Percentiles rank a stretch among this genome's conserved stretches.
Evolutionary conservation across 768 basidiomycete species (phyloP).

Genomic region (Calvatia gigantea): DNA sequence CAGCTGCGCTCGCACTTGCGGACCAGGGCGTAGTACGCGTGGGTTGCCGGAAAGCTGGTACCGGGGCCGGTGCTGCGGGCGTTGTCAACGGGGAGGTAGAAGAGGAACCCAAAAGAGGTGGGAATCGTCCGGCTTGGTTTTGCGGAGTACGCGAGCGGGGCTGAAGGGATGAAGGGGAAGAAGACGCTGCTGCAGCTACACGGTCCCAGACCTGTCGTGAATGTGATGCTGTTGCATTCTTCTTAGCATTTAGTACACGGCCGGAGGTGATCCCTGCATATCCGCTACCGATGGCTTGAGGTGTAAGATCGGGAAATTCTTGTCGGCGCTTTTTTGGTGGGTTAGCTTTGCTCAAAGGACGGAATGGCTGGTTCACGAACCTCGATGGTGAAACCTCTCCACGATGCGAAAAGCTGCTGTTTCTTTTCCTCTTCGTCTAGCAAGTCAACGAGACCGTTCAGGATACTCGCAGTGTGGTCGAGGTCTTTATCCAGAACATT

Average conservation of each 20-base stretch:
- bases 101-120: slow-evolving; percentile 24
- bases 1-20: slow-evolving; percentile 29
- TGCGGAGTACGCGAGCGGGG: slow-evolving; percentile 12
- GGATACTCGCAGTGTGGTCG: slow-evolving; percentile 71
- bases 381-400: slow-evolving; percentile 85
- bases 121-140: slow-evolving; percentile 31
- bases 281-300: slow-evolving; percentile 53
- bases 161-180: slow-evolving; percentile 25
- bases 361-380: slow-evolving; percentile 31
- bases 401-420: slow-evolving; percentile 64
- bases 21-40: slow-evolving; percentile 65
- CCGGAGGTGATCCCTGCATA: slow-evolving; percentile 82
- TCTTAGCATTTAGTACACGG: slow-evolving; percentile 80
- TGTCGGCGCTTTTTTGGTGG: slow-evolving; percentile 60
- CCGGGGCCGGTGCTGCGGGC: slow-evolving; percentile 17
- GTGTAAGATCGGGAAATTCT: slow-evolving; percentile 78
- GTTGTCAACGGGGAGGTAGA: slow-evolving; percentile 13
- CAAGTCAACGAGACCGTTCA: slow-evolving; percentile 72
- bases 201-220: slow-evolving; percentile 78
- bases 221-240: slow-evolving; percentile 58
- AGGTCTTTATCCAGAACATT: slow-evolving; percentile 49
- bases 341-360: neutral
- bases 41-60: slow-evolving; percentile 37
- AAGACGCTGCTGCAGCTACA: slow-evolving; percentile 74
- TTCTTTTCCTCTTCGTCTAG: slow-evolving; percentile 86